Evolutionary conservation across 768 basidiomycete species (phyloP), one percentile per base, ranked within the genome.

Genomic region (Myochromella boudieri): DNA sequence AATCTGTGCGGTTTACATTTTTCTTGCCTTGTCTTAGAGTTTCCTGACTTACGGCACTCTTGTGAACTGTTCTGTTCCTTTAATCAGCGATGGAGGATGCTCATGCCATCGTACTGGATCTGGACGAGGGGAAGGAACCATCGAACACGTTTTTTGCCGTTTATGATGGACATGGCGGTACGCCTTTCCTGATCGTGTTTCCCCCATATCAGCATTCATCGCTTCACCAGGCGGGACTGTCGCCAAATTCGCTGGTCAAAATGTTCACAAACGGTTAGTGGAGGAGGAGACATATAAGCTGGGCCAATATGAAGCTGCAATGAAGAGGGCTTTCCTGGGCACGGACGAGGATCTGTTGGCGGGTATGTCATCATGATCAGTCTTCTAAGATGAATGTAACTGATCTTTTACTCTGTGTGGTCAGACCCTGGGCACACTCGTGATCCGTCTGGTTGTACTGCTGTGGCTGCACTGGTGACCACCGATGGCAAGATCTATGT

Each of bases 91-190:
- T 99, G 97, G 97, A 99, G 71, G 95, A 99, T 60, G 83, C 95
- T 1, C 95, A 98, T 67, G 76, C 89, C 14, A 75, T 81, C 29
- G 68, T 89, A 21, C 72, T 95, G 37, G 75, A 83, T 52, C 71
- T 97, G 47, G 84, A 87, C 48, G 76, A 76, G 32, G 69, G 58
- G 49, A 65, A 49, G 24, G 62, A 68, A 1, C 65, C 72, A 29
- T 69, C 71, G 4, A 88, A 85, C 62, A 78, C 90, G 1, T 95
- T 97, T 71, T 97, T 98, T 59, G 95, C 89, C 22, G 95, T 99
- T 1, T 98, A 97, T 61, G 97, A 99, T 69, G 97, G 97, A 24
- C 97, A 99, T 63, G 97, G 97, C 50, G 97, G 95, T 92, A 60
- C 55, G 80, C 65, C 44, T 18, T 37, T 56, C 34, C 31, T 27